Evolutionary conservation across 139 green algal genomes (phyloP), one percentile per base, ranked within the genome.

Genomic region (Tetraselmis chui): DNA sequence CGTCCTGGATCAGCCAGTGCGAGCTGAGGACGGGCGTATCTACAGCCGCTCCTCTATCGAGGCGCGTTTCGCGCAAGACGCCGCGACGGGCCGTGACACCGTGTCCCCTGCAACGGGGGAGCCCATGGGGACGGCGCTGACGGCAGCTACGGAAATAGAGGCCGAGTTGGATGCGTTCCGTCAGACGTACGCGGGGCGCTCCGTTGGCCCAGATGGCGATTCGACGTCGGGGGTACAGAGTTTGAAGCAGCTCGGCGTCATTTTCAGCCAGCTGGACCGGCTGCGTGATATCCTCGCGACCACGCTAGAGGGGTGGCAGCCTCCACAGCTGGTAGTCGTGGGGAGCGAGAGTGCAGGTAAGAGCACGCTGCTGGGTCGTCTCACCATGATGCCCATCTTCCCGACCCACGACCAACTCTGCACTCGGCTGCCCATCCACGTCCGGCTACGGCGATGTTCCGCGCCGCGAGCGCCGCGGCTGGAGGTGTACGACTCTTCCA

Each of bases 361-460:
- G 77, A 81, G 77, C 77, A 75, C 77, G 11, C 26, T 81, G 77
- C 77, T 81, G n/a, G 77, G 31, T 22, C 77, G 29, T 5, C 77
- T 81, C 30, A 31, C 77, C 26, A 81, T 81, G 77, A 32, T 81
- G 28, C 77, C 77, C 77, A 28, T 81, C 28, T 81, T 81, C 29
- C 77, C 77, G 77, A 5, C 5, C 5, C 29, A 81, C 29, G 28
- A 28, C 27, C 31, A 28, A 5, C 27, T 81, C 29, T 81, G 77
- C 77, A 81, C 77, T 11, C 77, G 77, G 29, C 77, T 81, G 28
- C 28, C 77, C 27, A 81, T 81, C 29, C 77, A 81, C 77, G 29
- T 81, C 11, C 77, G 77, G 27, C 77, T 81, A 18, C 77, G 77
- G 5, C 77, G 28, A 76, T 81, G 26, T 5, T 81, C 28, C 30